Conservation (phyloP, 2,329 filamentous ascomycete genomes). For the Lomentospora prolificans region DNA sequence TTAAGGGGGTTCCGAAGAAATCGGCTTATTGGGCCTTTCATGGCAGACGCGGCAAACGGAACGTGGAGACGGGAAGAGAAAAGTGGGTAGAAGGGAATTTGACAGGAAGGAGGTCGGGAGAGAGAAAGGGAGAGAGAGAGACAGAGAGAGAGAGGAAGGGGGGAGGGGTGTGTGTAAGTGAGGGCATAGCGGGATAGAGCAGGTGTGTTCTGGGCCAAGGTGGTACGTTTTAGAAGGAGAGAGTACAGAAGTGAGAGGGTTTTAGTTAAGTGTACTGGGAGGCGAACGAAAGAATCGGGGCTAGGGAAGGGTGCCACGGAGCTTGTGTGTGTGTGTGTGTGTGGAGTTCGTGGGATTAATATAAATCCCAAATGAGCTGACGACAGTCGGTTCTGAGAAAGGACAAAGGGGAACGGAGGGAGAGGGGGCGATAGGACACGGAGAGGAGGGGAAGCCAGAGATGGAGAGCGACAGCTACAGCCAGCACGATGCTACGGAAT, state of each 20-base stretch:
- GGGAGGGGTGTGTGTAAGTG: not conserved
- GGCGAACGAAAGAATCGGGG: not conserved
- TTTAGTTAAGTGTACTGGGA: not conserved
- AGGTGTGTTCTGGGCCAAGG: not conserved
- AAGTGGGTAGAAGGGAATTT: not conserved
- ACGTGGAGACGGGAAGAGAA: not conserved
- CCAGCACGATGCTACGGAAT: not conserved
- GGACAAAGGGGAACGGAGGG: not conserved
- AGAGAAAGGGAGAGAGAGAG: too few species aligned
- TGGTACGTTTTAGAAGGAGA: not conserved
- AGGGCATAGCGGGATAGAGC: not conserved
- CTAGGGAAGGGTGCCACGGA: not conserved
- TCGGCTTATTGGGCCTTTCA: not conserved
- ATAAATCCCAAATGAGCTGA: constrained; percentile 6
- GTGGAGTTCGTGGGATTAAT: not conserved
- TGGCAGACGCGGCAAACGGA: not conserved
- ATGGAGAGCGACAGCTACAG: not conserved
- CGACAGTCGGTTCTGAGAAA: not conserved
- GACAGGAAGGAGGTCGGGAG: not conserved
- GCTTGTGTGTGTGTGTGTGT: not conserved
- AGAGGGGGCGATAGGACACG: too few species aligned
- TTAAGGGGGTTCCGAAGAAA: not conserved
- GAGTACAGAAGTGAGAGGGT: not conserved
- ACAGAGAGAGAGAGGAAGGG: too few species aligned
- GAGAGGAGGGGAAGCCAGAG: not conserved